phyloP scores from a whole-genome alignment of 495 filamentous ascomycete species.

The Penicillium taxi region DNA sequence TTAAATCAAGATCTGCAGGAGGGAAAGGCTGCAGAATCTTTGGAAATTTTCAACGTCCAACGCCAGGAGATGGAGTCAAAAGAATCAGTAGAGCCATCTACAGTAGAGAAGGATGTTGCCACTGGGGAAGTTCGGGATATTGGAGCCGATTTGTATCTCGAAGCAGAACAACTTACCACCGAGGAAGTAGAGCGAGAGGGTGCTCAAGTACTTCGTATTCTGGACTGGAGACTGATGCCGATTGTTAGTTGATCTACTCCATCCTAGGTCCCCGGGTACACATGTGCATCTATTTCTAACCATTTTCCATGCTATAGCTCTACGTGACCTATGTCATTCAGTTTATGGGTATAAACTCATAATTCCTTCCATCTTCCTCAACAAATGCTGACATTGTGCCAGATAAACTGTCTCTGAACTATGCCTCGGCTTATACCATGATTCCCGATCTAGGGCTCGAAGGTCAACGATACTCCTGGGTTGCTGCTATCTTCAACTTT shows the following conservation, averaged over 20 bases:
- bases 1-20: slow-evolving; percentile 2
- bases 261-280: too few relatives aligned
- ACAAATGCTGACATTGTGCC: too few relatives aligned
- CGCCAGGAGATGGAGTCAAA: slow-evolving; percentile 9
- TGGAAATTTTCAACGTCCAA: slow-evolving; percentile 2
- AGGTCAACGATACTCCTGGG: slow-evolving; percentile 50
- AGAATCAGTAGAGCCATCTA: slow-evolving; percentile 8
- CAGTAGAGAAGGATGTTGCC: slow-evolving; percentile 19
- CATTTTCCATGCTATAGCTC: slow-evolving; percentile 11
- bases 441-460: slow-evolving; percentile 36
- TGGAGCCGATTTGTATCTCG: slow-evolving; percentile 25
- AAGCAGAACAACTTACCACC: slow-evolving; percentile 23
- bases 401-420: slow-evolving; percentile 35
- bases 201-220: slow-evolving; percentile 22
- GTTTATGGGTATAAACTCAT: slow-evolving; percentile 19
- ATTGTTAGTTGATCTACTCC: slow-evolving; percentile 20
- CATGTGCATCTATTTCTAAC: neutral
- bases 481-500: slow-evolving; percentile 44
- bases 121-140: slow-evolving; percentile 22
- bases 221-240: slow-evolving; percentile 30
- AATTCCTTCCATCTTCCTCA: too few relatives aligned
- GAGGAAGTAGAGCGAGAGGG: slow-evolving; percentile 29
- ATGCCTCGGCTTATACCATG: slow-evolving; percentile 33
- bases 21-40: too few relatives aligned
- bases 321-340: slow-evolving; percentile 34